A percentile compares a stretch with the other conserved stretches of the same genome.
phyloP scores from a whole-genome alignment of 2,329 filamentous ascomycete species.

The Penicillium sumatraense region DNA sequence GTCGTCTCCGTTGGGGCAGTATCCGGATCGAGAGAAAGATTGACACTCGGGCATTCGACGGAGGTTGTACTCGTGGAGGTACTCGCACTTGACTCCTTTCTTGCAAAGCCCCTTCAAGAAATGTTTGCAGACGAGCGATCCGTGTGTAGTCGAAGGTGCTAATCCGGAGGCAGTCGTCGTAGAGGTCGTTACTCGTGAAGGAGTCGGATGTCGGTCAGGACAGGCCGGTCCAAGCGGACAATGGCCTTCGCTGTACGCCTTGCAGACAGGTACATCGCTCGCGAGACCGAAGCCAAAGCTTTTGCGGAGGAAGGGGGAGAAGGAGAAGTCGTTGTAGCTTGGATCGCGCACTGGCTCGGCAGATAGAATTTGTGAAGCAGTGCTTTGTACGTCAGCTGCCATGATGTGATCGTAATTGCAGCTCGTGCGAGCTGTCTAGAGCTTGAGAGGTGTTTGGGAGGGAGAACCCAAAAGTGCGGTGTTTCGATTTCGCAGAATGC shows the following conservation, averaged over 20 bases:
- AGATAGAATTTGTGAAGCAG: slow-evolving; percentile 41
- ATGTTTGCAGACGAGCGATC: slow-evolving; percentile 91
- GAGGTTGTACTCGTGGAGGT: slow-evolving; percentile 97
- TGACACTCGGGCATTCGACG: slow-evolving; percentile 98
- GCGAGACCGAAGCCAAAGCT: slow-evolving; percentile 85
- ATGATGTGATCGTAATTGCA: slow-evolving; percentile 25
- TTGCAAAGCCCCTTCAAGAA: slow-evolving; percentile 97
- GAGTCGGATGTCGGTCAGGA: slow-evolving; percentile 75
- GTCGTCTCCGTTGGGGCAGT: slow-evolving; percentile 96
- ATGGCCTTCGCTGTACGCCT: slow-evolving; percentile 81
- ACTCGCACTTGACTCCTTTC: slow-evolving; percentile 96
- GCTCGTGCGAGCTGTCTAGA: neutral
- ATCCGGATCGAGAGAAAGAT: slow-evolving; percentile 90
- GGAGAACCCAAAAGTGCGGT: neutral
- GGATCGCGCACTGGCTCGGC: slow-evolving; percentile 41
- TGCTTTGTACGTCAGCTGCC: slow-evolving; percentile 38
- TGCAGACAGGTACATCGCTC: slow-evolving; percentile 78
- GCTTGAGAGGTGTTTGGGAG: neutral
- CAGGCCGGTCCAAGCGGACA: slow-evolving; percentile 85
- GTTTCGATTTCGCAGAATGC: neutral
- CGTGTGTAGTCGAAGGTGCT: slow-evolving; percentile 46
- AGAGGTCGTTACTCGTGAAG: slow-evolving; percentile 49
- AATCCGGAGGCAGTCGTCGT: slow-evolving; percentile 48
- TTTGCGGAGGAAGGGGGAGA: slow-evolving; percentile 80
- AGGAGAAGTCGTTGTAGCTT: slow-evolving; percentile 72